Evolutionary conservation across 139 green algal genomes (phyloP), one percentile per base, ranked within the genome.

Genomic region (Edaphochlamys debaryana): DNA sequence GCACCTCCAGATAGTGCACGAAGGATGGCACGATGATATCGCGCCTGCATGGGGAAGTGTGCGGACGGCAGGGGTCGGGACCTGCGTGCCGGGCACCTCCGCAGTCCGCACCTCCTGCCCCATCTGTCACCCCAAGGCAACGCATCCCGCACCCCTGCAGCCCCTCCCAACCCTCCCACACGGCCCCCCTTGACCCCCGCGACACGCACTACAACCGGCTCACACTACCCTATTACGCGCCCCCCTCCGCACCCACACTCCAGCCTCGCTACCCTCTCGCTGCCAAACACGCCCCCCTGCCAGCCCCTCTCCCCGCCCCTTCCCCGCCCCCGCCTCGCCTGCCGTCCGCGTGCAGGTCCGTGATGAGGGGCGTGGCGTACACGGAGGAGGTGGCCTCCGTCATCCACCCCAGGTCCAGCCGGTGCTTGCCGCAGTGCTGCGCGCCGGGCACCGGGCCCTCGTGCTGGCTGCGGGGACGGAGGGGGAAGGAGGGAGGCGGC

Each of bases 11-110:
- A 83, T 98, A 95, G 82, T 98, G 93, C 40, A 97, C 93, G 80
- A 99, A 99, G 3, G 92, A 91, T 2, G 96, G 96, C 34, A 99
- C 97, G 29, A 99, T 89, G 36, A 99, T 92, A 72, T 99, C 96
- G 22, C 60, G 60, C 30, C 75, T 81, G 75, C 23, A 22, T 1
- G 48, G 70, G 48, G 48, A 2, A 22, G 48, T 1, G 34, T n/a
- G n/a, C n/a, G n/a, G n/a, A n/a, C n/a, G n/a, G n/a, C n/a, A n/a
- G n/a, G n/a, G n/a, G n/a, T n/a, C n/a, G n/a, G n/a, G n/a, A n/a
- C n/a, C n/a, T n/a, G n/a, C n/a, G n/a, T n/a, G n/a, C n/a, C n/a
- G n/a, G n/a, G n/a, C n/a, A n/a, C n/a, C n/a, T n/a, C n/a, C n/a
- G n/a, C n/a, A n/a, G n/a, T n/a, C n/a, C n/a, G n/a, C n/a, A n/a